Percentiles rank a stretch among this genome's conserved stretches.
Conservation (phyloP, 768 basidiomycete genomes). For the Tephrocybe sp. region DNA sequence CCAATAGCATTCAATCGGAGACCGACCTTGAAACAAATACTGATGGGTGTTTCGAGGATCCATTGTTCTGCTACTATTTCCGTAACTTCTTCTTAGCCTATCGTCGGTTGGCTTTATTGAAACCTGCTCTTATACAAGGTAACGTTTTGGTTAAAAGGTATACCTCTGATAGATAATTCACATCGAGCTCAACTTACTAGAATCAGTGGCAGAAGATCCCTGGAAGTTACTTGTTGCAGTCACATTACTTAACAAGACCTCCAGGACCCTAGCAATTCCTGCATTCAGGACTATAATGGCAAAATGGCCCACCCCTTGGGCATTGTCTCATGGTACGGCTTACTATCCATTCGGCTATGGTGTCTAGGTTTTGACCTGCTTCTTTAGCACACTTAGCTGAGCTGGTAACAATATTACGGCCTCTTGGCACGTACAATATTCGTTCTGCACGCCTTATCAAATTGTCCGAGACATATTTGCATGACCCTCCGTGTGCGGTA, state of each 20-base stretch:
- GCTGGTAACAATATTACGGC: slow-evolving; percentile 44
- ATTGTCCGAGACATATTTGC: slow-evolving; percentile 52
- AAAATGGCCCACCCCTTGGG: slow-evolving; percentile 58
- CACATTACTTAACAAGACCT: slow-evolving; percentile 69
- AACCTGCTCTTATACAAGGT: slow-evolving; percentile 44
- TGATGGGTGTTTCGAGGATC: slow-evolving; percentile 13
- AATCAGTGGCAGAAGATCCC: slow-evolving; percentile 52
- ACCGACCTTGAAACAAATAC: background rate
- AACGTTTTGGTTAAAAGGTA: background rate
- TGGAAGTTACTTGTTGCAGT: slow-evolving; percentile 73
- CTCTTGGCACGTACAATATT: slow-evolving; percentile 59
- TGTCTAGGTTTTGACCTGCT: background rate
- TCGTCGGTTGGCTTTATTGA: slow-evolving; percentile 24
- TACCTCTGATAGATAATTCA: background rate
- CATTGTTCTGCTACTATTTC: slow-evolving; percentile 27
- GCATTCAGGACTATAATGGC: slow-evolving; percentile 58
- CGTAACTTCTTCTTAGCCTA: slow-evolving; percentile 23
- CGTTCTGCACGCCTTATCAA: slow-evolving; percentile 56
- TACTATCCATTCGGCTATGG: no score
- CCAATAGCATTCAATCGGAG: background rate
- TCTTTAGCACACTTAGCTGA: slow-evolving; percentile 44
- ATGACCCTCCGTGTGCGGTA: slow-evolving; percentile 36
- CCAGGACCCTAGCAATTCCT: slow-evolving; percentile 63
- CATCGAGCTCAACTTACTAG: slow-evolving; percentile 25
- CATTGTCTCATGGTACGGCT: slow-evolving; percentile 50